These are phyloP conservation scores for Rutstroemia sp. DNA, from an alignment of 2,329 filamentous ascomycete genomes.

Conservation along the genomic window DNA sequence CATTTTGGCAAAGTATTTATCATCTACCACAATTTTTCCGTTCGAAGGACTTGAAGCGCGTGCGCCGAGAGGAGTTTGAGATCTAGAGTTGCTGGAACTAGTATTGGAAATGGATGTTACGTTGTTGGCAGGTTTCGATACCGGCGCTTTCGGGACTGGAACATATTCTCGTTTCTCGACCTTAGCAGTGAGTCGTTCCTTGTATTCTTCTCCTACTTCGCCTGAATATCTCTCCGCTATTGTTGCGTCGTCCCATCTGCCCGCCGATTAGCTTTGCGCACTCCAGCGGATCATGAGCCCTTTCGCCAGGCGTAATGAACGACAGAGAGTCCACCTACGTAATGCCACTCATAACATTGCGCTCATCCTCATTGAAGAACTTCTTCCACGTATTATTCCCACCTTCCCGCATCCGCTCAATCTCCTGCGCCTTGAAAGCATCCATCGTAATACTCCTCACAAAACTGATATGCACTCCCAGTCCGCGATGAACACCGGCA, in stretches of 20 bases:
- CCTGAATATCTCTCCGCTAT: conserved; percentile 87
- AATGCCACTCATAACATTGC: conserved; percentile 59
- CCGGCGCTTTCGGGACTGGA: conserved; percentile 51
- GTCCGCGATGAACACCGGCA: conserved; percentile 86
- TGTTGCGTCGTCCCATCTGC: conserved; percentile 67
- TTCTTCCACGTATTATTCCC: conserved; percentile 82
- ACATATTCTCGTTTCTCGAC: conserved; percentile 86
- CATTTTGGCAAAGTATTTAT: conserved; percentile 82
- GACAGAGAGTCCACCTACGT: conserved; percentile 19
- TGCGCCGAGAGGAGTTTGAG: conserved; percentile 19
- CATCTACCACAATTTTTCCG: conserved; percentile 60
- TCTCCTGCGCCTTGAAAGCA: conserved; percentile 88
- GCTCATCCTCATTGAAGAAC: conserved; percentile 73
- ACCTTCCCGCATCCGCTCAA: conserved; percentile 86
- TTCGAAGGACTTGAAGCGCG: conserved; percentile 23
- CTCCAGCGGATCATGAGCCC: too few species aligned
- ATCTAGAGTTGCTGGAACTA: conserved; percentile 8
- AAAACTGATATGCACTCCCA: conserved; percentile 98
- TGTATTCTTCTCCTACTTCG: conserved; percentile 90
- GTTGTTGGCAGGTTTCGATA: background rate
- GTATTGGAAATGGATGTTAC: conserved; percentile 6
- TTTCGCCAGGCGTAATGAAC: background rate
- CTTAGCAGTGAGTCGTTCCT: conserved; percentile 79
- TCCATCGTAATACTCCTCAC: conserved; percentile 98
- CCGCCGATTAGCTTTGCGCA: conserved; percentile 6